Evolutionary conservation across 106 monocot species (phyloP).

Genomic region (Cymbidium sinense): DNA sequence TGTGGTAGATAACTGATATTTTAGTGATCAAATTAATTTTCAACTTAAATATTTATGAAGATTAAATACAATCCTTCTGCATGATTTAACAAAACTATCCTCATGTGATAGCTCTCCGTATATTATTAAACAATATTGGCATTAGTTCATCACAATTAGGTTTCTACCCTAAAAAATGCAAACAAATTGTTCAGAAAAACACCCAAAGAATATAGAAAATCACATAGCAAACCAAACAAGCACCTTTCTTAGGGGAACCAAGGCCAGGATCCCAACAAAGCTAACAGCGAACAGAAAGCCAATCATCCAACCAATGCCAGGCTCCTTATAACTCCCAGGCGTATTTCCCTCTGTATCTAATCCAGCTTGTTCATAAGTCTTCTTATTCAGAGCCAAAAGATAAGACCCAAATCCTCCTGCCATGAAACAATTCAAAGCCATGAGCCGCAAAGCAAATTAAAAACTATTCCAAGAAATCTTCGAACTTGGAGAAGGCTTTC

Average conservation of each 20-base stretch:
- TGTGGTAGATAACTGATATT: not conserved
- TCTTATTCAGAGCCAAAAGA: slow-evolving; percentile 78
- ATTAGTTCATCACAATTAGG: not conserved
- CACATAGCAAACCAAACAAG: slow-evolving; percentile 6
- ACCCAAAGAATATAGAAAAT: not conserved
- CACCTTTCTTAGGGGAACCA: slow-evolving; percentile 97
- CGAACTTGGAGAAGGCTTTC: not conserved
- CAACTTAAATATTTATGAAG: not conserved
- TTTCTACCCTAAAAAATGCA: not conserved
- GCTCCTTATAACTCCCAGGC: slow-evolving; percentile 96
- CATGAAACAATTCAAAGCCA: not conserved
- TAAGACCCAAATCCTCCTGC: slow-evolving; percentile 96
- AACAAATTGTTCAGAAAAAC: not conserved
- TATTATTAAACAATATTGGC: not conserved
- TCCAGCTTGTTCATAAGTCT: slow-evolving; percentile 85
- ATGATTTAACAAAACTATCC: no score
- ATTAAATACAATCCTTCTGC: not conserved
- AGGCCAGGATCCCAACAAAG: slow-evolving; percentile 77
- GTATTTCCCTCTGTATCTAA: slow-evolving; percentile 74
- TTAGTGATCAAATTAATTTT: not conserved
- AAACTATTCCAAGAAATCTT: not conserved
- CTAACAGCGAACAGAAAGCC: slow-evolving; percentile 74
- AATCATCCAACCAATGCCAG: slow-evolving; percentile 90
- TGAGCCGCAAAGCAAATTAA: not conserved
- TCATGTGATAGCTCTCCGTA: no score